These are phyloP conservation scores for Nicotiana undulata DNA, from an alignment of 257 asterid species.

Conservation along the genomic window DNA sequence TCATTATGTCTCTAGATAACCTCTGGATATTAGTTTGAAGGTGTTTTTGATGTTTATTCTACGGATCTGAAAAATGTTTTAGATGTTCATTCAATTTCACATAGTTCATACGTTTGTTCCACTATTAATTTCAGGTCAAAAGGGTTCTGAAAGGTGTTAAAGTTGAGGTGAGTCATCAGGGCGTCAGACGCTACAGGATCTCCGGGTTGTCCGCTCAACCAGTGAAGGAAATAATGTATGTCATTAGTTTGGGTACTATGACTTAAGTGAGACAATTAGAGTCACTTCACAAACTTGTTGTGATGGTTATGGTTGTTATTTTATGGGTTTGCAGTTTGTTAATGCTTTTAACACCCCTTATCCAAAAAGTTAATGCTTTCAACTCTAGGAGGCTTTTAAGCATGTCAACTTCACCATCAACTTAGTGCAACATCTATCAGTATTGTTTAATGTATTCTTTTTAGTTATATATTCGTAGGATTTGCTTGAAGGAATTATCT, in stretches of 20 bases:
- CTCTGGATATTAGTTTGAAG: background rate
- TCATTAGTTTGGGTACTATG: background rate
- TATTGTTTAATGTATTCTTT: background rate
- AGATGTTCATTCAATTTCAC: background rate
- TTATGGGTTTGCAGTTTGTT: background rate
- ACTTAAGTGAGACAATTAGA: background rate
- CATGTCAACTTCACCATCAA: background rate
- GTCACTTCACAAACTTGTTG: background rate
- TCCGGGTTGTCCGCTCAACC: slow-evolving; percentile 35
- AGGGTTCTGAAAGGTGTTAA: slow-evolving; percentile 40
- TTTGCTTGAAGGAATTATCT: background rate
- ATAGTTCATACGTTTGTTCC: background rate
- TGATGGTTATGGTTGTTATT: background rate
- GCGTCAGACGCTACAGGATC: slow-evolving; percentile 35
- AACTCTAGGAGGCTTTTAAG: background rate
- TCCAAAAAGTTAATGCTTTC: background rate
- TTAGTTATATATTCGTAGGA: background rate
- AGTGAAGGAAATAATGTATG: slow-evolving; percentile 36
- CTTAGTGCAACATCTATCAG: background rate
- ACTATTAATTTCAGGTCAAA: slow-evolving; percentile 32
- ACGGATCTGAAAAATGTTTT: background rate
- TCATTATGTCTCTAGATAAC: background rate
- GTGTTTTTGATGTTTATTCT: background rate
- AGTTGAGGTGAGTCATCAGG: slow-evolving; percentile 35
- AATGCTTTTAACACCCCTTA: background rate